These are phyloP conservation scores for Moesziomyces aphidis DNA, from an alignment of 1,284 basidiomycete genomes.

Conservation along the genomic window DNA sequence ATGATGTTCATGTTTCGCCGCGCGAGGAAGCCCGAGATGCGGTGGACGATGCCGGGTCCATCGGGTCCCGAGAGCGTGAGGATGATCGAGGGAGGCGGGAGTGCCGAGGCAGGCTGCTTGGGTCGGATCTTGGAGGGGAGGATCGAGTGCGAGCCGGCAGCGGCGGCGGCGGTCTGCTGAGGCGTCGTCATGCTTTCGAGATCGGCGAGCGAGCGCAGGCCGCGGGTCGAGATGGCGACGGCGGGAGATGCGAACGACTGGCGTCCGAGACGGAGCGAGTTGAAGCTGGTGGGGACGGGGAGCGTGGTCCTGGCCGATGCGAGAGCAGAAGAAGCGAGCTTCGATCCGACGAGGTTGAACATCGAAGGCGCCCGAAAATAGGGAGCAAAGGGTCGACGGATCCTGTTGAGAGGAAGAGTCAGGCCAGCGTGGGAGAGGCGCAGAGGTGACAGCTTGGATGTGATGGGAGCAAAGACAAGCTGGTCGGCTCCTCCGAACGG, in stretches of 20 bases:
- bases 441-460: background rate
- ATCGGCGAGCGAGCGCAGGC: conserved; percentile 53
- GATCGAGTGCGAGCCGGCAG: conserved; percentile 28
- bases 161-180: conserved; percentile 66
- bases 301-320: conserved; percentile 6
- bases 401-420: background rate
- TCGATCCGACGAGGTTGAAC: conserved; percentile 44
- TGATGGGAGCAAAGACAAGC: background rate
- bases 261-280: conserved; percentile 9
- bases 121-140: conserved; percentile 39
- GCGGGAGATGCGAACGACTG: background rate
- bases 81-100: conserved; percentile 63
- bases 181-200: conserved; percentile 47
- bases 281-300: conserved; percentile 1
- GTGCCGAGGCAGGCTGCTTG: conserved; percentile 69
- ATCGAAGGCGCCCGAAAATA: conserved; percentile 8
- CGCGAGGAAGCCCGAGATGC: conserved; percentile 61
- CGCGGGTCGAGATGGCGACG: conserved; percentile 11
- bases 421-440: too few species aligned
- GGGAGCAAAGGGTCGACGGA: too few species aligned
- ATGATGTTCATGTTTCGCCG: conserved; percentile 62
- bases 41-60: conserved; percentile 60
- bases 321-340: conserved; percentile 25
- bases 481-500: background rate
- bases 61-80: conserved; percentile 65